phyloP scores from a whole-genome alignment of 169 alveolate genomes.

The Babesia bigemina region DNA sequence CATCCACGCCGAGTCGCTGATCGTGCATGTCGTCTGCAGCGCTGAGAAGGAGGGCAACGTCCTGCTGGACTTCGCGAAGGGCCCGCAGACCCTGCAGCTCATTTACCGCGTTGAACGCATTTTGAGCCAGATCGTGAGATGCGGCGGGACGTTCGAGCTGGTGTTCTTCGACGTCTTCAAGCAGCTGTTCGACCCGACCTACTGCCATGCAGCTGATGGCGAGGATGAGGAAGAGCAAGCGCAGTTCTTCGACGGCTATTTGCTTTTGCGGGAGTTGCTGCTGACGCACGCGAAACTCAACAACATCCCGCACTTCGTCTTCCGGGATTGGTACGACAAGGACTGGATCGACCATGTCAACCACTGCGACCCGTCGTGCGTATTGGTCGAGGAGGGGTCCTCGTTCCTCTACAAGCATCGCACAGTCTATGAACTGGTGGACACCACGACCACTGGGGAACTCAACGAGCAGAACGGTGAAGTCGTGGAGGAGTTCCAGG shows the following conservation, averaged over 20 bases:
- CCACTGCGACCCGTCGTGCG: constrained; percentile 73
- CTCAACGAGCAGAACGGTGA: constrained; percentile 29
- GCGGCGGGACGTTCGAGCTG: constrained; percentile 65
- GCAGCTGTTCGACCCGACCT: constrained; percentile 57
- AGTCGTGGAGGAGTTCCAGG: constrained; percentile 11
- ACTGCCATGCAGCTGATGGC: constrained; percentile 4
- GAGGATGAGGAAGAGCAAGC: constrained; percentile 36
- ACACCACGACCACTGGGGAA: neutral
- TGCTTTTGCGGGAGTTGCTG: constrained; percentile 67
- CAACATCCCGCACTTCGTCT: constrained; percentile 47
- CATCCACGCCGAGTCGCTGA: constrained; percentile 65
- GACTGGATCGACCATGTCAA: constrained; percentile 59
- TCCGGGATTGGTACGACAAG: constrained; percentile 73
- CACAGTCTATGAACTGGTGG: constrained; percentile 66
- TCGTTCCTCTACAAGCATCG: constrained; percentile 72
- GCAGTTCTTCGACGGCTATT: constrained; percentile 54
- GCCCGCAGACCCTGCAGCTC: constrained; percentile 63
- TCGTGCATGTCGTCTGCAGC: constrained; percentile 51
- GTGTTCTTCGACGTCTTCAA: constrained; percentile 74
- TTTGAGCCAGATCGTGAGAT: constrained; percentile 8
- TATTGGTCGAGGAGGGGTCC: constrained; percentile 78
- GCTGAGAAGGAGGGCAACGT: constrained; percentile 64
- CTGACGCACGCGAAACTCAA: constrained; percentile 70
- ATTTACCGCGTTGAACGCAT: constrained; percentile 59
- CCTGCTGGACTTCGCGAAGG: constrained; percentile 44